These are phyloP conservation scores for Arctium minus DNA, from an alignment of 129 eudicot species.

Conservation along the genomic window DNA sequence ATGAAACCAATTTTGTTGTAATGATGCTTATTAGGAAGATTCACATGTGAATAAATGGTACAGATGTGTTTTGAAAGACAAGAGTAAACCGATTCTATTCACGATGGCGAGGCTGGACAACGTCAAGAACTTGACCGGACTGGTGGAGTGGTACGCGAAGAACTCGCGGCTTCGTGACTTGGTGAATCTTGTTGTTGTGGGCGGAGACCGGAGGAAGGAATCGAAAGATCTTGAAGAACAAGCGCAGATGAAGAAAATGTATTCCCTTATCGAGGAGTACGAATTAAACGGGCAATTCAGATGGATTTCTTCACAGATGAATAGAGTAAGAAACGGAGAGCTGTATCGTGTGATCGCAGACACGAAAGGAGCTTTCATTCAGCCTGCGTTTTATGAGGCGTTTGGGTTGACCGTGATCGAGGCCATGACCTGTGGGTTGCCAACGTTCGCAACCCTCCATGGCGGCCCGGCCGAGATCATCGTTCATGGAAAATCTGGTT, in stretches of 20 bases:
- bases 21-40: background rate
- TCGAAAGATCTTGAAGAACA: conserved; percentile 76
- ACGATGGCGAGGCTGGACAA: conserved; percentile 78
- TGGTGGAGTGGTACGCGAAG: conserved; percentile 80
- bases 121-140: conserved; percentile 75
- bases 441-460: conserved; percentile 68
- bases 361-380: conserved; percentile 69
- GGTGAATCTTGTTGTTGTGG: conserved; percentile 75
- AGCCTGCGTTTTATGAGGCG: conserved; percentile 79
- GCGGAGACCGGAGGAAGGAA: conserved; percentile 78
- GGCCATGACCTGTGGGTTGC: conserved; percentile 84
- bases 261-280: conserved; percentile 56
- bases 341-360: conserved; percentile 69
- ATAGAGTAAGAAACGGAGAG: conserved; percentile 74
- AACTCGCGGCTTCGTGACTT: conserved; percentile 52
- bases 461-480: conserved; percentile 92
- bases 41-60: background rate
- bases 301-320: conserved; percentile 84
- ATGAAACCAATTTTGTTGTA: background rate
- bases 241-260: conserved; percentile 81
- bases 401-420: conserved; percentile 79
- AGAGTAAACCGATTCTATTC: conserved; percentile 64
- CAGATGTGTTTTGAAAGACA: conserved; percentile 73
- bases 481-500: conserved; percentile 71
- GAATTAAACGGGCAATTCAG: conserved; percentile 68